A percentile compares a stretch with the other conserved stretches of the same genome.
Conservation (phyloP, 805 yeast species). For the Myxozyma sirexii region DNA sequence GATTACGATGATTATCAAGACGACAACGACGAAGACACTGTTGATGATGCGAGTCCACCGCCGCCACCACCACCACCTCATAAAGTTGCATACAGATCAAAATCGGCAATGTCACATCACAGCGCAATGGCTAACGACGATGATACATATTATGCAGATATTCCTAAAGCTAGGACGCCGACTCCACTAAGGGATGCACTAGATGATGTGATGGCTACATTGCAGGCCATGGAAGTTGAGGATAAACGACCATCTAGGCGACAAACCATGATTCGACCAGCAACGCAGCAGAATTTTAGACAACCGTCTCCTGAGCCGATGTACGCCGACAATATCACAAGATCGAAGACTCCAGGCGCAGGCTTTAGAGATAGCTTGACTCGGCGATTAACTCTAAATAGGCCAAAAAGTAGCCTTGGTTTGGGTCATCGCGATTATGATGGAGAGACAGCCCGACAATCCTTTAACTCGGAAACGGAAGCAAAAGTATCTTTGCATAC, state of each 20-base stretch:
- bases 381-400: constrained; percentile 2
- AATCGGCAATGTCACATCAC: constrained; percentile 22
- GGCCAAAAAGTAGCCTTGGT: constrained; percentile 31
- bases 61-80: constrained; percentile 47
- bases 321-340: background rate
- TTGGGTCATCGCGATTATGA: constrained; percentile 6
- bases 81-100: constrained; percentile 30
- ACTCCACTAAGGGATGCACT: constrained; percentile 43
- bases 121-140: background rate
- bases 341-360: background rate
- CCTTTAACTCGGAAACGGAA: background rate
- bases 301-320: background rate
- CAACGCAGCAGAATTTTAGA: constrained; percentile 2
- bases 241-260: background rate
- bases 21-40: background rate
- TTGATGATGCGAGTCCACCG: constrained; percentile 37
- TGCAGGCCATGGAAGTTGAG: constrained; percentile 36
- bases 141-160: constrained; percentile 2
- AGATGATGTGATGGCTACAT: constrained; percentile 41
- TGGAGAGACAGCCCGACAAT: background rate
- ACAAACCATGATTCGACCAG: background rate
- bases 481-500: constrained; percentile 10
- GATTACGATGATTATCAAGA: constrained; percentile 7
- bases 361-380: background rate
- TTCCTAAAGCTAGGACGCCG: constrained; percentile 35